Base-by-base conservation (phyloP, 495 filamentous ascomycete species). In the Aspergillus baeticus region DNA sequence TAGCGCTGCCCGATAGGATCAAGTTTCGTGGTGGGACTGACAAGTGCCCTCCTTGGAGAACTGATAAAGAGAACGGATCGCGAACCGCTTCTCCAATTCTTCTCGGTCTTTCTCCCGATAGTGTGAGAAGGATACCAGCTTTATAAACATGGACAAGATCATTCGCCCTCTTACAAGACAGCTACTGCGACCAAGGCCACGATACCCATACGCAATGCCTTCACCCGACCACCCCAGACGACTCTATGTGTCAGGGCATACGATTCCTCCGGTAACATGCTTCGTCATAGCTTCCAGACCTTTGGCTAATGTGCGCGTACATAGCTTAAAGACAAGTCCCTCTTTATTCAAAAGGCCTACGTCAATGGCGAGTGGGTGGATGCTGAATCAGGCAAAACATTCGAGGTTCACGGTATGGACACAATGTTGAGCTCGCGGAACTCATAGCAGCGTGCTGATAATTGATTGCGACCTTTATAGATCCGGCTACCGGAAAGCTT, bases 301-400 rank as follows among this genome's bases (percentile, higher is more conserved):
- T 15, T 44, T 58, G 35, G 11, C 54, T 55, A 46, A 47, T 15
- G 38, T 48, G 34, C 42, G 34, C 10, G 10, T 26, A 13, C 6
- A 36, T 58, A 90, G 89, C 83, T 96, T 63, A 91, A 87, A 73
- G 91, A 96, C 63, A 81, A 82, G 23, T 90, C 89, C 4, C 82
- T 96, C 21, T 84, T 96, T 64, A 92, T 90, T 68, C 74, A 88
- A 56, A 88, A 90, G 59, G 84, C 81, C 58, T 96, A 92, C 64
- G 85, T 96, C 60, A 90, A 95, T 71, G 90, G 90, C 62, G 83
- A 91, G 75, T 96, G 89, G 87, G 78, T 94, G 44, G 79, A 76
- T 51, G 85, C 90, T 36, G 76, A 81, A 59, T 90, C 88, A 1
- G 86, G 86, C 42, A 83, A 91, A 70, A 92, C 88, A 18, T 96